These are phyloP conservation scores for Didymella pomorum DNA, from an alignment of 2,329 filamentous ascomycete species.

Conservation along the genomic window DNA sequence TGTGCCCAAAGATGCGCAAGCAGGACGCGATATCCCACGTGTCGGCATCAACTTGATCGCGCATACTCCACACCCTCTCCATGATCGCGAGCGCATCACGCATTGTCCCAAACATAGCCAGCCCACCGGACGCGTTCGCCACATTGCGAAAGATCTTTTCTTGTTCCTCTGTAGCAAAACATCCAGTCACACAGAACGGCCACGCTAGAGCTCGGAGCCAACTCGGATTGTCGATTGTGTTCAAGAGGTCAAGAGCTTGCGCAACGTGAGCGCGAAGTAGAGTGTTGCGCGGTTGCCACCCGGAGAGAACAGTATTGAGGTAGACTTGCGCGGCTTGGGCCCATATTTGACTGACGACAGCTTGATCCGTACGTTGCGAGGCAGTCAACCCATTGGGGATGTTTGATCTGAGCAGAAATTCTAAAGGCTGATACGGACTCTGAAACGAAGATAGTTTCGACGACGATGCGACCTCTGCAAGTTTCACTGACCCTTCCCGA, in stretches of 20 bases:
- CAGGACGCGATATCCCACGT: slow-evolving; percentile 8
- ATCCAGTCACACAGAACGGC: background rate
- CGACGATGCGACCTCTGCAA: background rate
- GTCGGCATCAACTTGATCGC: background rate
- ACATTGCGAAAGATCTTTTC: background rate
- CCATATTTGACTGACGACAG: background rate
- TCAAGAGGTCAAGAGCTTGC: background rate
- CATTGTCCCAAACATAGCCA: background rate
- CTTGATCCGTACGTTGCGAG: background rate
- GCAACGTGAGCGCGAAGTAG: background rate
- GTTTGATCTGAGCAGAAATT: background rate
- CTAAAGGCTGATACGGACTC: background rate
- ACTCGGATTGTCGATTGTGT: background rate
- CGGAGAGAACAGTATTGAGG: background rate
- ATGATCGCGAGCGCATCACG: slow-evolving; percentile 43
- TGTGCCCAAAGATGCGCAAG: background rate
- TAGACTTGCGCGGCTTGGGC: background rate
- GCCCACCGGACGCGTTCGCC: background rate
- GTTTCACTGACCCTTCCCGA: background rate
- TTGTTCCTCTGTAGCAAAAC: background rate
- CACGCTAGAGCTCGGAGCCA: background rate
- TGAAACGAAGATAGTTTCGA: background rate
- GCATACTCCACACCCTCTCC: slow-evolving; percentile 42
- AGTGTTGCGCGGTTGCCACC: background rate
- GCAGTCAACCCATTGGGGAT: background rate